Conservation (phyloP, 2,329 filamentous ascomycete genomes). For the Fonsecaea erecta region DNA sequence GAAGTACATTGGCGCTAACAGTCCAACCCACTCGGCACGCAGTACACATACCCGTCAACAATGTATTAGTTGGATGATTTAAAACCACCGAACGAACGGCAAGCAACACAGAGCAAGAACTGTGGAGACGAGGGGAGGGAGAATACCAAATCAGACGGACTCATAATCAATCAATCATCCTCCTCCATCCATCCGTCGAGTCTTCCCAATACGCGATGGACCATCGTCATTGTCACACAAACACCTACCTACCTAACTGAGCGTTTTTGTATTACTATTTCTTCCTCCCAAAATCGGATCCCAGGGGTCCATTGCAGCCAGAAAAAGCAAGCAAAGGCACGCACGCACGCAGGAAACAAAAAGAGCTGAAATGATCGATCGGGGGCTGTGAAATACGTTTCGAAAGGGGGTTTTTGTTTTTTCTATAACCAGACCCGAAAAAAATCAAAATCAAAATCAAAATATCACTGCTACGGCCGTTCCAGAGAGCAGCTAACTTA, state of each 20-base stretch:
- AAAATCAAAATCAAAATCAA: too few species aligned
- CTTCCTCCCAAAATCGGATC: neutral
- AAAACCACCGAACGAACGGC: too few species aligned
- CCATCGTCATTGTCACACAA: neutral
- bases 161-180: too few species aligned
- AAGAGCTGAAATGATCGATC: neutral
- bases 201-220: neutral
- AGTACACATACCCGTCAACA: slow-evolving; percentile 59
- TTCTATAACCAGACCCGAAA: too few species aligned
- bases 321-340: neutral
- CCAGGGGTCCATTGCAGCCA: neutral
- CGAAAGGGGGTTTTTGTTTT: too few species aligned
- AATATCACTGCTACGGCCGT: too few species aligned
- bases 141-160: neutral
- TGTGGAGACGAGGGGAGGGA: neutral
- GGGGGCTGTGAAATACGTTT: neutral
- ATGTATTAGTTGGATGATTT: slow-evolving; percentile 52
- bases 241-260: neutral
- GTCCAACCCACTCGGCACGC: slow-evolving; percentile 1
- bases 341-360: neutral
- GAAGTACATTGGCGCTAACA: neutral
- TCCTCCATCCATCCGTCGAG: neutral
- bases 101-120: neutral
- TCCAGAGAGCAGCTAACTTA: too few species aligned
- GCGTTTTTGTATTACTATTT: neutral